These are phyloP conservation scores for Oidium heveae DNA, from an alignment of 2,329 filamentous ascomycete species.

Conservation along the genomic window DNA sequence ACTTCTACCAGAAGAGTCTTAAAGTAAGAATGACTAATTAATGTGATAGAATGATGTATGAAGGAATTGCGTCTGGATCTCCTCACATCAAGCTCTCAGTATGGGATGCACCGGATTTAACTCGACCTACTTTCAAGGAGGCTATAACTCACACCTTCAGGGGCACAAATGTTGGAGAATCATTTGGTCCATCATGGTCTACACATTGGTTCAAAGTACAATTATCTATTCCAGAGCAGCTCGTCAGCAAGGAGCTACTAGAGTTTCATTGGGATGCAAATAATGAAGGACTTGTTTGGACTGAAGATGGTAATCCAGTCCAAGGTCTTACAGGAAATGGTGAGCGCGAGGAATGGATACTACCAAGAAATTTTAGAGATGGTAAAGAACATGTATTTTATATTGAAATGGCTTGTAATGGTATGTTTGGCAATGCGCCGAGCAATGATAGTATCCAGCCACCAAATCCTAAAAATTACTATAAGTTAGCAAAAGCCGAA, in stretches of 20 bases:
- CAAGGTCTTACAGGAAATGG: conserved; percentile 80
- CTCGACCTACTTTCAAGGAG: conserved; percentile 67
- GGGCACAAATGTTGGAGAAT: conserved; percentile 46
- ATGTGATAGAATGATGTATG: conserved; percentile 37
- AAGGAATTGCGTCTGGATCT: conserved; percentile 38
- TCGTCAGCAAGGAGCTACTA: conserved; percentile 54
- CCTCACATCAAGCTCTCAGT: conserved; percentile 64
- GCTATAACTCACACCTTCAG: conserved; percentile 52
- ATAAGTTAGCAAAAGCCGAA: conserved; percentile 47
- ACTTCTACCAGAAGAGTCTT: conserved; percentile 13
- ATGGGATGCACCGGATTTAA: conserved; percentile 57
- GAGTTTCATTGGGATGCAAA: conserved; percentile 92
- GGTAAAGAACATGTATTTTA: conserved; percentile 76
- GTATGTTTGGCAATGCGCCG: conserved; percentile 86
- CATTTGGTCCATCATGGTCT: conserved; percentile 84
- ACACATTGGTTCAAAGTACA: conserved; percentile 91
- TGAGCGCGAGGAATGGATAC: conserved; percentile 74
- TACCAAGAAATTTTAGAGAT: conserved; percentile 59
- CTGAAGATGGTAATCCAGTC: conserved; percentile 63
- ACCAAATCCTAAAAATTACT: conserved; percentile 64
- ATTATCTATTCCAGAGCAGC: conserved; percentile 48
- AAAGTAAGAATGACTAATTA: conserved; percentile 3
- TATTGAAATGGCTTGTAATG: conserved; percentile 95
- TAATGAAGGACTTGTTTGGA: conserved; percentile 90
- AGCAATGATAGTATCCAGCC: conserved; percentile 73